Evolutionary conservation across 345 rosid genomes (phyloP).

Genomic region (Xanthoceras sorbifolium): DNA sequence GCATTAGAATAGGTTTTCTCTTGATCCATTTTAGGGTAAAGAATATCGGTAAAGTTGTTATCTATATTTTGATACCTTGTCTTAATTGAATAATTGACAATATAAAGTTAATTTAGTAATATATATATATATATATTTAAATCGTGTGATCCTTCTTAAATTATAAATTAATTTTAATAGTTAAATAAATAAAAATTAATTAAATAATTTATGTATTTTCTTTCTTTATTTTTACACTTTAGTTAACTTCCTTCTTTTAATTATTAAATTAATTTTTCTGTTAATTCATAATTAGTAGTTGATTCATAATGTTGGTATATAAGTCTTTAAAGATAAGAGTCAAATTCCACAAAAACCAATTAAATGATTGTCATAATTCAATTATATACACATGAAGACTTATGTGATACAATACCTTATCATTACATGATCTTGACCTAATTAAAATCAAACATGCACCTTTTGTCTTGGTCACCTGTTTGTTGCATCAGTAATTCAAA

Average conservation of each 20-base stretch:
- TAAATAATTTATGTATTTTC: too few species aligned
- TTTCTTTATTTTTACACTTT: neutral
- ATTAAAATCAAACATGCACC: neutral
- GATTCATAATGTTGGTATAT: neutral
- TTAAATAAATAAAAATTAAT: too few species aligned
- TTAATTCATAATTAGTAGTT: neutral
- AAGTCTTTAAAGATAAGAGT: neutral
- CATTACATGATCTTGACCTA: neutral
- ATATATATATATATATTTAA: too few species aligned
- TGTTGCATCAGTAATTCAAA: neutral
- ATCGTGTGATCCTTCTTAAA: too few species aligned
- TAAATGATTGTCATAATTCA: neutral
- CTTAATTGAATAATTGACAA: too few species aligned
- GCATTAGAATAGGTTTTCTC: neutral
- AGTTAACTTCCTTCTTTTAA: neutral
- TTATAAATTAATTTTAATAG: too few species aligned
- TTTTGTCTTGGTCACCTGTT: neutral
- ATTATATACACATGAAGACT: neutral
- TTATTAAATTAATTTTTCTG: neutral
- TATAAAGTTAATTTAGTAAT: too few species aligned
- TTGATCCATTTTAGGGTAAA: too few species aligned
- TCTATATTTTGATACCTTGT: too few species aligned
- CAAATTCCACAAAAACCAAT: conserved; percentile 1
- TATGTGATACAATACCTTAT: neutral
- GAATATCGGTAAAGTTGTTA: too few species aligned